These are phyloP conservation scores for Spinacia oleracea DNA, from an alignment of 179 eudicot species.

Conservation along the genomic window DNA sequence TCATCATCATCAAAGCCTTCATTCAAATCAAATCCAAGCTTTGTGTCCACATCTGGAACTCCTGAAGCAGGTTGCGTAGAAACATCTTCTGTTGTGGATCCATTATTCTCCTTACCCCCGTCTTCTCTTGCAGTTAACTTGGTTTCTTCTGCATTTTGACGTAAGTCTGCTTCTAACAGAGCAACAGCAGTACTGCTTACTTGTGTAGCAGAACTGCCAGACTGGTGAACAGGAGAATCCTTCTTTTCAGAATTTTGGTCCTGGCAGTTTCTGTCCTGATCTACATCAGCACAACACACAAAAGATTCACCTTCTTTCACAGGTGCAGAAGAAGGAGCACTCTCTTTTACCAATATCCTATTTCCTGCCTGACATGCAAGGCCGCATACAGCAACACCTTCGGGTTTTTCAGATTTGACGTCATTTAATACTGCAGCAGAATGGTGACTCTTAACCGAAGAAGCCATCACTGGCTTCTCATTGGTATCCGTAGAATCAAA, in stretches of 20 bases:
- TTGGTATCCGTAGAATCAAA: conserved; percentile 25
- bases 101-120: conserved; percentile 22
- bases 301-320: conserved; percentile 24
- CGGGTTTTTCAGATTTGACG: conserved; percentile 22
- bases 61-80: conserved; percentile 32
- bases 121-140: conserved; percentile 26
- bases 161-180: neutral
- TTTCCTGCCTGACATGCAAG: conserved; percentile 16
- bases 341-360: conserved; percentile 23
- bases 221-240: conserved; percentile 21
- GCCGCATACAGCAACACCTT: conserved; percentile 16
- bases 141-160: neutral
- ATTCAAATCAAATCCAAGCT: conserved; percentile 81
- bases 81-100: conserved; percentile 24
- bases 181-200: conserved; percentile 8
- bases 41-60: conserved; percentile 38
- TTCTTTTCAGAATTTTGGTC: conserved; percentile 29
- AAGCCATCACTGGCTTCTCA: conserved; percentile 19
- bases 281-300: conserved; percentile 19
- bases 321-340: neutral
- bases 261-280: conserved; percentile 33
- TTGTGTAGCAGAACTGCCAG: conserved; percentile 18
- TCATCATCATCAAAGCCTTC: conserved; percentile 85
- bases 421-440: conserved; percentile 22
- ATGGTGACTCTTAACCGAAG: conserved; percentile 27